A percentile compares a stretch with the other conserved stretches of the same genome.
These are phyloP conservation scores for Fusarium coicis DNA, from an alignment of 2,329 filamentous ascomycete genomes.

Conservation along the genomic window DNA sequence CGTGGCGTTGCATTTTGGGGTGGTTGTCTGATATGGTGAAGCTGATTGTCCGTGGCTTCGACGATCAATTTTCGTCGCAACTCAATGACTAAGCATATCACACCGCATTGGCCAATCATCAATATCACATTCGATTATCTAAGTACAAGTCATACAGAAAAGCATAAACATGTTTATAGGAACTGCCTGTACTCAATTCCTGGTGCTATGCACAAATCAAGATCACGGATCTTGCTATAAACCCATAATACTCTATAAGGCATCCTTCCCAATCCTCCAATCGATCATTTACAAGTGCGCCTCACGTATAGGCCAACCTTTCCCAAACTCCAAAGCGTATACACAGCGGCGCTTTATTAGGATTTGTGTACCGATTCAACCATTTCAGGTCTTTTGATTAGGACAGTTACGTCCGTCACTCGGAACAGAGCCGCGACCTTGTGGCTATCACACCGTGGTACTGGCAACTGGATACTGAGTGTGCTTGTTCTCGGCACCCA, in stretches of 20 bases:
- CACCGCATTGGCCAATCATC: conserved; percentile 34
- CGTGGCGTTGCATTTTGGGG: conserved; percentile 52
- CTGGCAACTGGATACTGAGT: conserved; percentile 36
- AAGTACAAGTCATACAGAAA: background rate
- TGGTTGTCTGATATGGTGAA: conserved; percentile 33
- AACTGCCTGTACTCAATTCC: conserved; percentile 37
- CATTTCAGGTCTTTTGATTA: conserved; percentile 43
- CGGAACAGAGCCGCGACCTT: conserved; percentile 38
- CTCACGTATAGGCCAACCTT: conserved; percentile 23
- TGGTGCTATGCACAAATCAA: conserved; percentile 35
- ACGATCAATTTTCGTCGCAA: conserved; percentile 39
- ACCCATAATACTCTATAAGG: conserved; percentile 34
- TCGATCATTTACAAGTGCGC: conserved; percentile 36
- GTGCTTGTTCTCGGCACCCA: conserved; percentile 26
- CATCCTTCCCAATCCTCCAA: conserved; percentile 21
- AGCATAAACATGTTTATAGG: conserved; percentile 28
- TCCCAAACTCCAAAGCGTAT: conserved; percentile 34
- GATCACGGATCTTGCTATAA: conserved; percentile 35
- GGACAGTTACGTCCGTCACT: conserved; percentile 45
- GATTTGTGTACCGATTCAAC: conserved; percentile 38
- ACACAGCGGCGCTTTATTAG: conserved; percentile 27
- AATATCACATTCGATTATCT: background rate
- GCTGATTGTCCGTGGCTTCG: conserved; percentile 15
- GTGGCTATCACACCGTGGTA: conserved; percentile 48
- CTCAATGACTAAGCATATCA: conserved; percentile 37